phyloP scores from a whole-genome alignment of 1,284 basidiomycete species.

The Cystobasidium sp. region DNA sequence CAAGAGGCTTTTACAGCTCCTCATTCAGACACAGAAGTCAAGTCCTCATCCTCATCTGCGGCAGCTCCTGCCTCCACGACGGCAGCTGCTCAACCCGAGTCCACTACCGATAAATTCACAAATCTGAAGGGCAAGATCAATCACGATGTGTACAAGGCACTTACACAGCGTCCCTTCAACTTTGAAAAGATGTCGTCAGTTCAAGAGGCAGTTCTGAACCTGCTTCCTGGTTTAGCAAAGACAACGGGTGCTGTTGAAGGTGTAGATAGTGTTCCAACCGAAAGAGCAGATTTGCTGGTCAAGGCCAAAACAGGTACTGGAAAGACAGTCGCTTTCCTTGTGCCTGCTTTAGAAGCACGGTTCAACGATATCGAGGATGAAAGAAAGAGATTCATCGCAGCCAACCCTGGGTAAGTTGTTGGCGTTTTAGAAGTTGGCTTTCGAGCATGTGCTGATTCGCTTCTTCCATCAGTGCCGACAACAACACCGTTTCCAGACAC shows the following conservation, averaged over 20 bases:
- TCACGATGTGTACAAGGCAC: conserved; percentile 51
- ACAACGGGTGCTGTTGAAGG: neutral
- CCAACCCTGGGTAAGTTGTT: conserved; percentile 53
- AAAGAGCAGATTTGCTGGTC: conserved; percentile 61
- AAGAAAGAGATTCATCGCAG: conserved; percentile 51
- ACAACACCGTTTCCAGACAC: conserved; percentile 41
- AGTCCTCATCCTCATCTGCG: neutral
- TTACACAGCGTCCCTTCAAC: conserved; percentile 67
- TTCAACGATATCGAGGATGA: conserved; percentile 50
- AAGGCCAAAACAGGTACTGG: conserved; percentile 92
- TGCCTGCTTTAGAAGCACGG: conserved; percentile 75
- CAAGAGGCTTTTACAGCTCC: conserved; percentile 20
- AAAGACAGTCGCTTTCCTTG: conserved; percentile 87
- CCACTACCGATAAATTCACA: conserved; percentile 18
- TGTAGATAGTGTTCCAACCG: neutral
- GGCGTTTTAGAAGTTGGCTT: neutral
- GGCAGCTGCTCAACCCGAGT: neutral
- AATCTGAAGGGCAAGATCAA: conserved; percentile 30
- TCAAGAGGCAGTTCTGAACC: conserved; percentile 74
- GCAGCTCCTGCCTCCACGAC: neutral
- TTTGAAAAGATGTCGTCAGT: conserved; percentile 80
- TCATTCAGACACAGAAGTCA: neutral
- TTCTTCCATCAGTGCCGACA: conserved; percentile 27
- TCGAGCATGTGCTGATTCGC: neutral
- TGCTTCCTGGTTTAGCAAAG: conserved; percentile 61